Base-by-base conservation (phyloP, 106 monocot genomes). In the Triglochin maritima region DNA sequence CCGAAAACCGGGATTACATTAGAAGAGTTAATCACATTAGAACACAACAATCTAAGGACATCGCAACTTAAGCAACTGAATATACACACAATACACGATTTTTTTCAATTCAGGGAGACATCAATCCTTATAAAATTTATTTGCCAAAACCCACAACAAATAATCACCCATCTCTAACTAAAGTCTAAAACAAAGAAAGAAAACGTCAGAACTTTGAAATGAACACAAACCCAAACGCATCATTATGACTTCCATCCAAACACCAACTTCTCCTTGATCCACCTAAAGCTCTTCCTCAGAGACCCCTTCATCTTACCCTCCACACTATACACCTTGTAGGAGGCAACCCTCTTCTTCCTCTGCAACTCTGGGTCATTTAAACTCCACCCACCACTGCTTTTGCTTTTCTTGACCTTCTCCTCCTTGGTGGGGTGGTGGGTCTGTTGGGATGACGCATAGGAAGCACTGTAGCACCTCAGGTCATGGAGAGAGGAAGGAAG, bases 261-360 rank as follows among this genome's bases (percentile, higher is more conserved):
- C 29, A 29, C 29, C 29, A 29, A 87, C 9, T 65, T 72, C 14
- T 87, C 81, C 82, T 88, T 88, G 59, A 88, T 64, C 88, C 88
- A 88, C 72, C 84, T 74, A 74, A 88, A 76, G 69, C 88, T 78
- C 77, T 84, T 84, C 65, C 77, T 73, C 11, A 84, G 51, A 7
- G 81, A 77, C 42, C 84, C 84, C 72, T 88, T 88, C 66, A 88
- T 79, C 74, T 78, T 88, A 42, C 88, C 84, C 59, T 88, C 84
- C 7, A 82, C 79, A 46, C 75, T 60, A 64, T 88, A 88, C 13
- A 77, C 82, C 79, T 84, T 88, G 69, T 88, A 88, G 52, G 84
- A 56, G 41, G 84, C 88, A 14, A 88, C 88, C 75, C 88, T 82
- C 72, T 79, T 79, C 81, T 82, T 84, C 66, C 88, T 77, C 79